A percentile compares a stretch with the other conserved stretches of the same genome.
Evolutionary conservation across 257 asterid species (phyloP).

Genomic region (Pogostemon cablin): DNA sequence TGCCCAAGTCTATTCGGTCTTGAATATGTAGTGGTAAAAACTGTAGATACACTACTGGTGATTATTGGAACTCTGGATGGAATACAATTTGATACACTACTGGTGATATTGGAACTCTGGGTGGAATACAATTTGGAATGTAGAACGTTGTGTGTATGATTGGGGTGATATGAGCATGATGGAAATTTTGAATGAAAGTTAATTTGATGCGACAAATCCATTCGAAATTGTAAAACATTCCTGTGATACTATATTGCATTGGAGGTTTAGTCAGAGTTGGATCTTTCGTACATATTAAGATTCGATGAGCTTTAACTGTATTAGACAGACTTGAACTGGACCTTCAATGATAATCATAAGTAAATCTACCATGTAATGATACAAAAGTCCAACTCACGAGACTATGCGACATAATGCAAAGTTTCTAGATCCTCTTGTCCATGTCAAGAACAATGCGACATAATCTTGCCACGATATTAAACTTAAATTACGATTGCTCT

Average conservation of each 20-base stretch:
- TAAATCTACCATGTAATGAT: background rate
- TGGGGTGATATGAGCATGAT: background rate
- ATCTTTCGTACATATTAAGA: too few relatives aligned
- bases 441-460: background rate
- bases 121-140: background rate
- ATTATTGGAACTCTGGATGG: background rate
- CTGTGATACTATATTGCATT: too few relatives aligned
- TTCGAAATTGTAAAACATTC: background rate
- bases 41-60: background rate
- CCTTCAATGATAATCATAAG: background rate
- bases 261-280: too few relatives aligned
- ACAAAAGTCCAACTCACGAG: background rate
- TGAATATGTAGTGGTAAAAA: background rate
- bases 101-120: background rate
- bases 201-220: background rate
- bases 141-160: background rate
- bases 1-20: background rate
- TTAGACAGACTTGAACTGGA: too few relatives aligned
- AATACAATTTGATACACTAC: background rate
- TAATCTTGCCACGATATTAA: background rate
- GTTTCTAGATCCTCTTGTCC: background rate
- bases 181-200: background rate
- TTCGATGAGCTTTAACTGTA: too few relatives aligned
- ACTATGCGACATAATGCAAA: conserved; percentile 21
- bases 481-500: conserved; percentile 23